Evolutionary conservation across 148 eudicot genomes (phyloP).

Genomic region (Camellia japonica): DNA sequence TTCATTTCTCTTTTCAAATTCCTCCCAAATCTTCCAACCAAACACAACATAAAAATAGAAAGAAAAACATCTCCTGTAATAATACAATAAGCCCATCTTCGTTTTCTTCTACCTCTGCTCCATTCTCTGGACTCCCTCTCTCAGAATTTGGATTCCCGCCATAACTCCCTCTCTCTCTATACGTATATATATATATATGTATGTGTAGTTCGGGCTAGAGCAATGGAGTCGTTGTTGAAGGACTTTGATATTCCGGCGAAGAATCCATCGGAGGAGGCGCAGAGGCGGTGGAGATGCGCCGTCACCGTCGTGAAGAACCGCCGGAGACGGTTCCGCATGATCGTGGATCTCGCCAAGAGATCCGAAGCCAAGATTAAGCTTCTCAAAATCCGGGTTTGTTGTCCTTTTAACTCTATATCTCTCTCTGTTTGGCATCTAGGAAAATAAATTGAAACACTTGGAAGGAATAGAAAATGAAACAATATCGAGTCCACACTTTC

Average conservation of each 20-base stretch:
- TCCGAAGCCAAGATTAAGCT: slow-evolving; percentile 29
- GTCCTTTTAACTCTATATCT: neutral
- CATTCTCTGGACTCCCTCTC: too few relatives aligned
- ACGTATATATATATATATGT: neutral
- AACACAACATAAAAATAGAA: too few relatives aligned
- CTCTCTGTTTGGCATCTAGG: too few relatives aligned
- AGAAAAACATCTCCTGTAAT: too few relatives aligned
- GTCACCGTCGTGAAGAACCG: slow-evolving; percentile 43
- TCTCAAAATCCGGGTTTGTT: slow-evolving; percentile 39
- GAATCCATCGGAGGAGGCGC: slow-evolving; percentile 49
- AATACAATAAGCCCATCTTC: too few relatives aligned
- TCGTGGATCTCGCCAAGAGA: slow-evolving; percentile 45
- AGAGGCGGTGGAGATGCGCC: slow-evolving; percentile 43
- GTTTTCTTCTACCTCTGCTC: too few relatives aligned
- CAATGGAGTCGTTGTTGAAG: slow-evolving; percentile 23
- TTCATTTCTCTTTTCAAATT: too few relatives aligned
- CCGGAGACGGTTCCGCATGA: slow-evolving; percentile 48
- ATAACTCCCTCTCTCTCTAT: neutral
- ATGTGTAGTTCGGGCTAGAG: neutral
- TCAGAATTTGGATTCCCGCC: too few relatives aligned
- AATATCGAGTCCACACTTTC: neutral
- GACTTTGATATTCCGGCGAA: slow-evolving; percentile 47
- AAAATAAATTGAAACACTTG: neutral
- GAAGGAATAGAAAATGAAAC: neutral
- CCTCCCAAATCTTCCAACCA: too few relatives aligned